A percentile compares a stretch with the other conserved stretches of the same genome.
Evolutionary conservation across 176 grass and related monocot species (phyloP).

Genomic region (Bromus sterilis): DNA sequence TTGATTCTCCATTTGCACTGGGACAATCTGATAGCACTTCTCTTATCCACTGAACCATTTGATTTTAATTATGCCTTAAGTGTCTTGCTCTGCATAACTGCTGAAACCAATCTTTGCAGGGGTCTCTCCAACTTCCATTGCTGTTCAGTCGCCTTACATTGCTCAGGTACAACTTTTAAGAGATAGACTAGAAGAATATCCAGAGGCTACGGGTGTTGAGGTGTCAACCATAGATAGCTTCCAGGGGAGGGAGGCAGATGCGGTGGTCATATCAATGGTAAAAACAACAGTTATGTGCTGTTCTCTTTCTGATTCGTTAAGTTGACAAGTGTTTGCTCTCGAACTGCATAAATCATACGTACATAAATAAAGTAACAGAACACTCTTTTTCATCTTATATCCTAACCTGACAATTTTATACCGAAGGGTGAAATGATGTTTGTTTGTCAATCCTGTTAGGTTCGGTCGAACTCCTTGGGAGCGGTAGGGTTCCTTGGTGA

Average conservation of each 20-base stretch:
- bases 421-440: neutral
- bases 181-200: conserved; percentile 59
- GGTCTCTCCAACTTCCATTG: conserved; percentile 56
- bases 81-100: neutral
- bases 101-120: conserved; percentile 45
- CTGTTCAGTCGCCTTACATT: conserved; percentile 82
- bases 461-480: conserved; percentile 75
- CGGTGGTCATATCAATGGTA: conserved; percentile 92
- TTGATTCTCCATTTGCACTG: neutral
- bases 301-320: neutral
- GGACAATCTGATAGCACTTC: neutral
- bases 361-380: neutral
- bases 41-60: neutral
- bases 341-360: neutral
- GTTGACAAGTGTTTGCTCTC: neutral
- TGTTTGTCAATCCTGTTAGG: conserved; percentile 36
- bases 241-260: conserved; percentile 86
- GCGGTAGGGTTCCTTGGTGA: conserved; percentile 83
- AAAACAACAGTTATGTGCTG: neutral
- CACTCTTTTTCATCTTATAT: neutral
- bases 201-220: conserved; percentile 59
- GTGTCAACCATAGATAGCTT: conserved; percentile 94
- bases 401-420: neutral
- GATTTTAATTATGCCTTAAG: neutral
- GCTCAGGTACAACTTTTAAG: conserved; percentile 82